Percentiles rank a stretch among this genome's conserved stretches.
Evolutionary conservation across 768 basidiomycete genomes (phyloP).

Genomic region (Leccinum obscurum): DNA sequence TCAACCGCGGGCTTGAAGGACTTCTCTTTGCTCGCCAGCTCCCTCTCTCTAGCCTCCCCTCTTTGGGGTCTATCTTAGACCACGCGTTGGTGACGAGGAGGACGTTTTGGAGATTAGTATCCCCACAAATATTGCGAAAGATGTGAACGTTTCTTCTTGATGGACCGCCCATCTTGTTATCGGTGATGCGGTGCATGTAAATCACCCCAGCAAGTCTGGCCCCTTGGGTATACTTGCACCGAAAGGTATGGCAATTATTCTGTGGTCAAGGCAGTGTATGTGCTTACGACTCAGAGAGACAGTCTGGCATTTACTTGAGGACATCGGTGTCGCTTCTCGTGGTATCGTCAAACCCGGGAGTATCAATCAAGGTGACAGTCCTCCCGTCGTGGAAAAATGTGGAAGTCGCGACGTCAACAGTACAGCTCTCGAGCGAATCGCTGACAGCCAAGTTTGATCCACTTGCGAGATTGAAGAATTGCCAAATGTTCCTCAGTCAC

Average conservation of each 20-base stretch:
- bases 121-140: conserved; percentile 54
- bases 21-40: conserved; percentile 39
- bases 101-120: conserved; percentile 45
- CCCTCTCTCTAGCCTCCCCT: conserved; percentile 43
- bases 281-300: conserved; percentile 28
- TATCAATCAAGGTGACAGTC: conserved; percentile 51
- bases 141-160: conserved; percentile 50
- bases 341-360: conserved; percentile 62
- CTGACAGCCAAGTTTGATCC: conserved; percentile 23
- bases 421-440: conserved; percentile 28
- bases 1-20: conserved; percentile 54
- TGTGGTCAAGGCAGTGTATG: not conserved
- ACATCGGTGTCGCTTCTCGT: conserved; percentile 46
- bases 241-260: not conserved
- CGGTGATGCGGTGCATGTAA: conserved; percentile 52
- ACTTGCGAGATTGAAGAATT: conserved; percentile 24
- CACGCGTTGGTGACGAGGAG: conserved; percentile 56
- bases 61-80: conserved; percentile 37
- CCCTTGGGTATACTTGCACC: conserved; percentile 29
- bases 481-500: not conserved
- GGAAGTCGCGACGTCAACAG: conserved; percentile 29
- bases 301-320: conserved; percentile 38
- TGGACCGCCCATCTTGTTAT: conserved; percentile 50
- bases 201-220: conserved; percentile 41
- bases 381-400: conserved; percentile 45